These are phyloP conservation scores for Pterocarpus macrocarpus DNA, from an alignment of 306 rosid genomes.

Conservation along the genomic window DNA sequence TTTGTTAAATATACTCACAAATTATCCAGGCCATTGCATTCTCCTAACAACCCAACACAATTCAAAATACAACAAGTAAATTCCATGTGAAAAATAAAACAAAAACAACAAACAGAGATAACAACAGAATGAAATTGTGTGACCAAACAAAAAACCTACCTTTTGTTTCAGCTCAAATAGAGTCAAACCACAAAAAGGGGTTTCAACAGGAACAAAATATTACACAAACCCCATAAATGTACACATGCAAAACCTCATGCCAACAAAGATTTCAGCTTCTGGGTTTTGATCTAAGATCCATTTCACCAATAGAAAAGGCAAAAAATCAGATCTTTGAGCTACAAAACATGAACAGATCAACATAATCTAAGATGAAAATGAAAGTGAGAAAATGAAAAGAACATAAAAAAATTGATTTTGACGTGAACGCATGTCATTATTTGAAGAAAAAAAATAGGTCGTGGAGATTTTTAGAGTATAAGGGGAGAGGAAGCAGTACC, in stretches of 20 bases:
- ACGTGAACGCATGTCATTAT: conserved; percentile 13
- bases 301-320: conserved; percentile 8
- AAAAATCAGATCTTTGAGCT: conserved; percentile 50
- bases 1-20: conserved; percentile 44
- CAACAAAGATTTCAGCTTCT: conserved; percentile 42
- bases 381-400: conserved; percentile 13
- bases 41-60: conserved; percentile 46
- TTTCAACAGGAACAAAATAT: conserved; percentile 25
- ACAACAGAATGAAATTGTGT: conserved; percentile 18
- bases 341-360: conserved; percentile 39
- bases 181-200: conserved; percentile 46
- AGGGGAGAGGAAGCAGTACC: conserved; percentile 52
- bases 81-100: neutral
- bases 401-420: neutral
- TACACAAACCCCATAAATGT: conserved; percentile 45
- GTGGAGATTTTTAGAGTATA: conserved; percentile 26
- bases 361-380: conserved; percentile 35
- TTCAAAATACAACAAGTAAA: neutral
- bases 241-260: conserved; percentile 40
- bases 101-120: neutral
- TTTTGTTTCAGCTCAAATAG: conserved; percentile 44
- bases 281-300: conserved; percentile 51
- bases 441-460: conserved; percentile 21
- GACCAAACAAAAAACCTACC: conserved; percentile 38
- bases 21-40: conserved; percentile 42